These are phyloP conservation scores for Tirmania nivea DNA, from an alignment of 495 filamentous ascomycete species.

Conservation along the genomic window DNA sequence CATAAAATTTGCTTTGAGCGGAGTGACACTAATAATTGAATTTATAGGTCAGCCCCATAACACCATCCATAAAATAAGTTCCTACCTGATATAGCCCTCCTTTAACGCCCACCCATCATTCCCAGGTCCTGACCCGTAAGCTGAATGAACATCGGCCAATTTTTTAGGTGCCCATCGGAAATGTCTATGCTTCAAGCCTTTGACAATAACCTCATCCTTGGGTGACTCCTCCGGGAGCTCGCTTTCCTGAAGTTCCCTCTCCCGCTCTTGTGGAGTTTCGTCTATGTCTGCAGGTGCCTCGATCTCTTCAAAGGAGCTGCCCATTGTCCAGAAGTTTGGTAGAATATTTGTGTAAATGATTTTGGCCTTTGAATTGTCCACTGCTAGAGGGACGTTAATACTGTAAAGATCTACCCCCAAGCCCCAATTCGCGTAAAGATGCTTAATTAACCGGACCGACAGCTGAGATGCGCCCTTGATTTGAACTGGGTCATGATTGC, in stretches of 20 bases:
- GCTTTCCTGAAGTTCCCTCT: slow-evolving; percentile 15
- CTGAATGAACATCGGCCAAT: slow-evolving; percentile 67
- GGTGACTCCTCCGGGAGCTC: not conserved
- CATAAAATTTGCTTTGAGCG: slow-evolving; percentile 50
- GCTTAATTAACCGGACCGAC: slow-evolving; percentile 52
- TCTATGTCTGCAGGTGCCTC: slow-evolving; percentile 34
- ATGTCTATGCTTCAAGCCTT: slow-evolving; percentile 30
- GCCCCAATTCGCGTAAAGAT: slow-evolving; percentile 53
- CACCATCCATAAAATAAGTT: too few species aligned
- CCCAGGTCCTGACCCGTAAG: slow-evolving; percentile 56
- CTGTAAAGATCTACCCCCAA: slow-evolving; percentile 57
- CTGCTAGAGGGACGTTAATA: slow-evolving; percentile 66
- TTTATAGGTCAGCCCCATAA: too few species aligned
- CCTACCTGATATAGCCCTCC: slow-evolving; percentile 28
- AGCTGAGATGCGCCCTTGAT: slow-evolving; percentile 52
- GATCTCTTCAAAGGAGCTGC: slow-evolving; percentile 62
- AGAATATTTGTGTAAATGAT: slow-evolving; percentile 63
- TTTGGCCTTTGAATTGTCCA: slow-evolving; percentile 42
- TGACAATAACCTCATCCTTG: slow-evolving; percentile 27
- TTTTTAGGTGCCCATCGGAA: slow-evolving; percentile 80
- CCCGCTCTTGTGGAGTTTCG: slow-evolving; percentile 23
- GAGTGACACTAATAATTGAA: slow-evolving; percentile 63
- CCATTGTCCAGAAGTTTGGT: slow-evolving; percentile 68
- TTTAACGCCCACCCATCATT: slow-evolving; percentile 91
- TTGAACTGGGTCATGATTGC: slow-evolving; percentile 55